phyloP scores from a whole-genome alignment of 257 asterid genomes.

The Schizonepeta tenuifolia region DNA sequence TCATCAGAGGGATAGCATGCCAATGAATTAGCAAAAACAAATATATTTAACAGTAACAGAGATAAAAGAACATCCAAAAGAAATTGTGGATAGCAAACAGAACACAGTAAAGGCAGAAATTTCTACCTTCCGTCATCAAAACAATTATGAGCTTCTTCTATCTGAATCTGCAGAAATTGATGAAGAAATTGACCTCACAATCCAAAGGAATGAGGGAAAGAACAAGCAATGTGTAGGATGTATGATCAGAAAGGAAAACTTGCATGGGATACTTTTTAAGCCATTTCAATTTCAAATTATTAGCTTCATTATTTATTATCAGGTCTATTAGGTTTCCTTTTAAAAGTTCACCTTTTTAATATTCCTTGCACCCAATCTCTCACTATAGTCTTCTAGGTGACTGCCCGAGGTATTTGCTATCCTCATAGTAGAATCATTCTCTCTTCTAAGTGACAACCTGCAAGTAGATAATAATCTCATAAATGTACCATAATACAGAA shows the following conservation, averaged over 20 bases:
- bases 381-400: slow-evolving; percentile 31
- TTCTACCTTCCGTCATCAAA: slow-evolving; percentile 44
- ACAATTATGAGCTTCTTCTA: slow-evolving; percentile 28
- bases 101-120: slow-evolving; percentile 12
- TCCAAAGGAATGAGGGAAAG: background rate
- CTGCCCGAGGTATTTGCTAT: slow-evolving; percentile 24
- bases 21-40: background rate
- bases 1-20: slow-evolving; percentile 15
- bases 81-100: slow-evolving; percentile 11
- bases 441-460: slow-evolving; percentile 41
- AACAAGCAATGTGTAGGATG: slow-evolving; percentile 2
- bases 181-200: slow-evolving; percentile 19
- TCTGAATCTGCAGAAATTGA: slow-evolving; percentile 36
- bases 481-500: slow-evolving; percentile 14
- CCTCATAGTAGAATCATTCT: slow-evolving; percentile 25
- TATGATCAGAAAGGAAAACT: background rate
- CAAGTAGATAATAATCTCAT: slow-evolving; percentile 28
- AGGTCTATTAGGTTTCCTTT: slow-evolving; percentile 18
- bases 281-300: background rate
- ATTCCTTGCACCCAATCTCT: slow-evolving; percentile 31
- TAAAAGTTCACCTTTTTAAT: slow-evolving; percentile 37
- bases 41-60: slow-evolving; percentile 21
- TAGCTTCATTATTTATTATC: slow-evolving; percentile 16
- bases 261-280: slow-evolving; percentile 8
- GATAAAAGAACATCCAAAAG: background rate